Conservation (phyloP, 1,284 basidiomycete genomes). For the Porphyrellus sp. region DNA sequence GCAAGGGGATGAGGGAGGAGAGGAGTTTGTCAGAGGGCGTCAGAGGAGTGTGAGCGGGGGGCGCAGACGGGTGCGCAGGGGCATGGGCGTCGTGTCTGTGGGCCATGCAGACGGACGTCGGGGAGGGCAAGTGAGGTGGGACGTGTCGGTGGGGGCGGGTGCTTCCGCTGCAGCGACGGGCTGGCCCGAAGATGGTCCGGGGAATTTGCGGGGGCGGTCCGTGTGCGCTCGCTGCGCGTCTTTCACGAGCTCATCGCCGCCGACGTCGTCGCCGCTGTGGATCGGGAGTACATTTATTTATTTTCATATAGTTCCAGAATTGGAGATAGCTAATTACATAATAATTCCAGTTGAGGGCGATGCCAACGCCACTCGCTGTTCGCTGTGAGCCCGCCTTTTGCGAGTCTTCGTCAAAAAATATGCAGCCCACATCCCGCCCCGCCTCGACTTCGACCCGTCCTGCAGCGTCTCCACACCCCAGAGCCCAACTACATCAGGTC, state of each 20-base stretch:
- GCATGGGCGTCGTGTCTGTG: constrained; percentile 28
- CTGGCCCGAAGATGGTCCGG: constrained; percentile 5
- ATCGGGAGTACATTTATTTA: constrained; percentile 17
- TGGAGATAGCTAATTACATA: constrained; percentile 30
- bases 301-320: constrained; percentile 6
- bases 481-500: constrained; percentile 45
- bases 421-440: constrained; percentile 50
- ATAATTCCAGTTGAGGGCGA: constrained; percentile 8
- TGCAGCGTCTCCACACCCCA: constrained; percentile 53
- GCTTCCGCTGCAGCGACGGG: neutral
- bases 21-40: constrained; percentile 35
- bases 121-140: constrained; percentile 1
- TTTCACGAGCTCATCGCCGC: constrained; percentile 32
- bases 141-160: neutral
- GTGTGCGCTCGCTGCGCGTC: constrained; percentile 14
- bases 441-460: constrained; percentile 58
- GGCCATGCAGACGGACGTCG: constrained; percentile 24
- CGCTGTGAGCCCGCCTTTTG: constrained; percentile 17
- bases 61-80: constrained; percentile 12
- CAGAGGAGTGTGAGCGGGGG: constrained; percentile 26
- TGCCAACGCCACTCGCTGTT: constrained; percentile 6
- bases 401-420: constrained; percentile 27
- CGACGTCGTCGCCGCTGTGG: constrained; percentile 16
- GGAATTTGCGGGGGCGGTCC: constrained; percentile 5
- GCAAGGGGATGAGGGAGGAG: constrained; percentile 40